Percentiles rank a stretch among this genome's conserved stretches.
phyloP scores from a whole-genome alignment of 345 rosid species.

The Aquilaria yunnanensis region DNA sequence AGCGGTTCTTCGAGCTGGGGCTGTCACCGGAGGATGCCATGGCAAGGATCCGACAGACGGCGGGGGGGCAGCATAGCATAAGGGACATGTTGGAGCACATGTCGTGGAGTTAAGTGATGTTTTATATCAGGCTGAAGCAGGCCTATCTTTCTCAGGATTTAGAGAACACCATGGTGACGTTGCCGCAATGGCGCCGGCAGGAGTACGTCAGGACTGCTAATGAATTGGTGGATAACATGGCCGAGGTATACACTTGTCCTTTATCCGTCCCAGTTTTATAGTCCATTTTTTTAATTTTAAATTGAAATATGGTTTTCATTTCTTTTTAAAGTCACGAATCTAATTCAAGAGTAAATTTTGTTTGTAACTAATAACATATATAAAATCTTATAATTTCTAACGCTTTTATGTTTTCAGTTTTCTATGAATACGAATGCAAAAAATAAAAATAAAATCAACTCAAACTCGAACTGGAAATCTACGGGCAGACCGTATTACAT shows the following conservation, averaged over 20 bases:
- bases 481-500: too few species aligned
- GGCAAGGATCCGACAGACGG: slow-evolving; percentile 83
- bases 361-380: too few species aligned
- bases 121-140: slow-evolving; percentile 64
- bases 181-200: slow-evolving; percentile 49
- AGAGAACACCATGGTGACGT: slow-evolving; percentile 49
- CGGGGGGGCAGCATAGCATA: slow-evolving; percentile 67
- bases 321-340: too few species aligned
- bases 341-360: too few species aligned
- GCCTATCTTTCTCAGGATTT: slow-evolving; percentile 80
- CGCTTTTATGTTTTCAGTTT: too few species aligned
- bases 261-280: too few species aligned
- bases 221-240: slow-evolving; percentile 66
- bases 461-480: too few species aligned
- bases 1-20: slow-evolving; percentile 62
- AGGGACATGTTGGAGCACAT: slow-evolving; percentile 84
- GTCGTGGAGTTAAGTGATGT: slow-evolving; percentile 89
- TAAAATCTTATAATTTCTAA: too few species aligned
- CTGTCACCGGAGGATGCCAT: slow-evolving; percentile 78
- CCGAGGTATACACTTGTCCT: slow-evolving; percentile 36
- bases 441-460: too few species aligned
- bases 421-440: too few species aligned
- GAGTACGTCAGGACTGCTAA: slow-evolving; percentile 70
- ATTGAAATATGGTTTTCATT: too few species aligned
- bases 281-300: too few species aligned